Conservation (phyloP, 768 basidiomycete species). For the Tricholoma terreum region DNA sequence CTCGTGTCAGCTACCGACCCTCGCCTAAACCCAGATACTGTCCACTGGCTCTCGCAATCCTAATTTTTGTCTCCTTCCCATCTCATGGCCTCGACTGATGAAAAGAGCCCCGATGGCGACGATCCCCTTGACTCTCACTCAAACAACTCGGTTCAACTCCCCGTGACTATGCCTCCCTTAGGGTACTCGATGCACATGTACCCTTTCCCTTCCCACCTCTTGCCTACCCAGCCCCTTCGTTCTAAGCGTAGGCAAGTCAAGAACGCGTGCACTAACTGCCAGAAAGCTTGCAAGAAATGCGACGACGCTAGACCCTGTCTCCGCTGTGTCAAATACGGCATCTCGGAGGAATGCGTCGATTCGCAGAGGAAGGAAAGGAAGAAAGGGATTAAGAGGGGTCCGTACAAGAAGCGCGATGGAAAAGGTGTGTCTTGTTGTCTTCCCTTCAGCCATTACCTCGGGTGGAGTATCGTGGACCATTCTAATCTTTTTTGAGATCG, state of each 20-base stretch:
- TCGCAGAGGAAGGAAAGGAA: slow-evolving; percentile 91
- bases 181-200: slow-evolving; percentile 67
- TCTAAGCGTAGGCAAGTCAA: slow-evolving; percentile 86
- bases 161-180: slow-evolving; percentile 44
- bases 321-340: slow-evolving; percentile 88
- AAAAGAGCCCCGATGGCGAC: slow-evolving; percentile 31
- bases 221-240: slow-evolving; percentile 49
- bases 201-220: slow-evolving; percentile 52
- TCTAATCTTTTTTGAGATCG: slow-evolving; percentile 53
- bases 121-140: slow-evolving; percentile 33
- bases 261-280: slow-evolving; percentile 88
- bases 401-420: slow-evolving; percentile 95
- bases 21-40: background rate
- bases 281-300: slow-evolving; percentile 90
- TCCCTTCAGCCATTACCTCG: slow-evolving; percentile 16
- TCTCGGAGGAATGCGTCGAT: slow-evolving; percentile 83
- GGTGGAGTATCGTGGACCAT: slow-evolving; percentile 25
- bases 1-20: slow-evolving; percentile 19
- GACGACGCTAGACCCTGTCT: slow-evolving; percentile 91
- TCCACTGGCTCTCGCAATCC: slow-evolving; percentile 1
- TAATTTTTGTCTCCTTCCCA: slow-evolving; percentile 12
- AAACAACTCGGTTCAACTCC: slow-evolving; percentile 29
- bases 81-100: slow-evolving; percentile 31
- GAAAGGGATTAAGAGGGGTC: slow-evolving; percentile 82
- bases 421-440: slow-evolving; percentile 55